Evolutionary conservation across 768 basidiomycete species (phyloP), one percentile per base, ranked within the genome.

Genomic region (Tylopilus sp.): DNA sequence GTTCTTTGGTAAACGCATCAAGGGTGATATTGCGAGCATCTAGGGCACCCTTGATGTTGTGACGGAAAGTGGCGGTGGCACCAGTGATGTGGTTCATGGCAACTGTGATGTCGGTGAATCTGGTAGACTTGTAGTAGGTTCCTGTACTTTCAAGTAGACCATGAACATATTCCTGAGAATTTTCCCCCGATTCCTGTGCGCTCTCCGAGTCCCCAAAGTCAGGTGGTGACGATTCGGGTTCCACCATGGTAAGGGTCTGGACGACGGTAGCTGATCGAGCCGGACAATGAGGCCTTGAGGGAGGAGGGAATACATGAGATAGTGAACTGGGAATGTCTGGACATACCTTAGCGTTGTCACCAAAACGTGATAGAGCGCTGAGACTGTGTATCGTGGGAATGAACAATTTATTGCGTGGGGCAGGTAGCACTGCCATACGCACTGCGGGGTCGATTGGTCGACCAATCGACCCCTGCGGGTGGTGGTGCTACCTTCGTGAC

Each of bases 181-280:
- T 30, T 31, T 21, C 16, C 21, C 31, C 29, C 29, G 29, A 19
- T 17, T 31, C 29, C 10, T 45, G 48, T 0, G 41, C 61, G 25
- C 7, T 30, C 17, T 63, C 52, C n/a, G n/a, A n/a, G n/a, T n/a
- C n/a, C 61, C 52, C 60, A 34, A 56, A 56, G 25, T 63, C 49
- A 9, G 40, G 21, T 1, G 48, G 14, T 1, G 61, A 34, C 11
- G 29, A 19, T 19, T 30, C 2, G 14, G 50, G 16, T 3, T 8
- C 40, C n/a, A 31, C 24, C 8, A 19, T n/a, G 5, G 24, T 19
- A n/a, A n/a, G n/a, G n/a, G n/a, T n/a, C 25, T 44, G 26, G 25
- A 38, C 6, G 11, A 16, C 21, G 11, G 19, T 21, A 3, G 24
- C 12, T 21, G 34, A 0, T 13, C 47, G 24, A n/a, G n/a, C n/a